Evolutionary conservation across 2,329 filamentous ascomycete species (phyloP), one percentile per base, ranked within the genome.

Genomic region (Fusarium euwallaceae): DNA sequence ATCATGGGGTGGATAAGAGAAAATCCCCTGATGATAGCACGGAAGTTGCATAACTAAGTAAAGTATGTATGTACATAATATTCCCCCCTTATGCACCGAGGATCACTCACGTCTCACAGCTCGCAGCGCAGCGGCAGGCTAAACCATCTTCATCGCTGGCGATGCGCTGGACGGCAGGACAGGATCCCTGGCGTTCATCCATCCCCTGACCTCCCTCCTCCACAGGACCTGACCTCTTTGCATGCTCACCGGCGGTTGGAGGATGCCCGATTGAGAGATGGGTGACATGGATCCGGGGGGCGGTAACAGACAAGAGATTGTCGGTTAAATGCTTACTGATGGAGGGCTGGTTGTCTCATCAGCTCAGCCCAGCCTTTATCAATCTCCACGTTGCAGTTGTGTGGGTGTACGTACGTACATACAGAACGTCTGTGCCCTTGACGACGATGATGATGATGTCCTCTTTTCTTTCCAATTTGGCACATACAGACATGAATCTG

Each of bases 261-360:
- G 60, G 65, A 66, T 63, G 48, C 72, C 69, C 58, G 64, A 74
- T 74, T 69, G 45, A 74, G 71, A 68, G 65, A 72, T 62, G 64
- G 32, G 32, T 34, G 32, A 41, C 64, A 74, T 70, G 67, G 58
- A 70, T 66, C 72, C 53, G 41, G 61, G 61, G 70, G 53, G 34
- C 53, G 53, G 29, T 17, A 34, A n/a, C 41, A 45, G 51, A n/a
- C 29, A 36, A 22, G 29, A n/a, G 45, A 51, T 27, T 51, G 45
- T 51, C 16, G 48, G 48, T 53, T 53, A 53, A 32, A 53, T 29
- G 48, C 45, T 51, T 9, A 29, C 22, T n/a, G 16, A 27, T 51
- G 45, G 45, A 51, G 22, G 22, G 45, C 17, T 17, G 48, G 27
- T 59, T 55, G 32, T 45, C 32, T 45, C 37, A 39, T 71, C 58